Conservation (phyloP, 306 rosid species). For the Rubus parviflorus region DNA sequence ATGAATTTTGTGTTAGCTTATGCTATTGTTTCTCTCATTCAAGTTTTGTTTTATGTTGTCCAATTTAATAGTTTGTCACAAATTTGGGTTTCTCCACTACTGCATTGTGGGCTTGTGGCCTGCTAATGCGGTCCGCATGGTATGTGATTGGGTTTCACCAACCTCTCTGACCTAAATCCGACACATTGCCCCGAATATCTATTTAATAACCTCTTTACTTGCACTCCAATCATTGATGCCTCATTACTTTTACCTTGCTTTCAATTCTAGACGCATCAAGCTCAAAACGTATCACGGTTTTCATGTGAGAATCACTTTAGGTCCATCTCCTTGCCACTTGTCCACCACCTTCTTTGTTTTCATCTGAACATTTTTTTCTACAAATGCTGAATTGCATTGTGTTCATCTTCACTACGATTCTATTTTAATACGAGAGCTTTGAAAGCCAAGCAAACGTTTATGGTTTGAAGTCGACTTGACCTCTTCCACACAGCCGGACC, state of each 20-base stretch:
- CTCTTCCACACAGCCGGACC: not conserved
- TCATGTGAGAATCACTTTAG: not conserved
- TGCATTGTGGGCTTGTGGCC: not conserved
- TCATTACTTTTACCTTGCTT: no score
- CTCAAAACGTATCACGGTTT: not conserved
- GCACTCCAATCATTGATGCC: not conserved
- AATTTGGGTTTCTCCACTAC: not conserved
- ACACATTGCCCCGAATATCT: no score
- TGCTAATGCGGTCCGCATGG: no score
- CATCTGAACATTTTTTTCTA: no score
- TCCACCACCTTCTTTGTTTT: no score
- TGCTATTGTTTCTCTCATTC: not conserved
- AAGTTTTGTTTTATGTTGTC: not conserved
- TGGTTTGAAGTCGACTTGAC: not conserved
- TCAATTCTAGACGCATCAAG: not conserved
- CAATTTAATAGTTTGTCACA: not conserved
- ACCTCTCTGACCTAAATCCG: no score
- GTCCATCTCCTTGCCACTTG: not conserved
- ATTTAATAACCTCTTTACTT: not conserved
- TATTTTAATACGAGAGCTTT: not conserved
- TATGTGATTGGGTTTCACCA: no score
- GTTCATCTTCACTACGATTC: not conserved
- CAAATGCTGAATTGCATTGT: no score
- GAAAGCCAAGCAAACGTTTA: not conserved
- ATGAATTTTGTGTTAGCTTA: conserved; percentile 12